Evolutionary conservation across 1,139 yeast genomes (phyloP).

Genomic region (Taphrina pruni): DNA sequence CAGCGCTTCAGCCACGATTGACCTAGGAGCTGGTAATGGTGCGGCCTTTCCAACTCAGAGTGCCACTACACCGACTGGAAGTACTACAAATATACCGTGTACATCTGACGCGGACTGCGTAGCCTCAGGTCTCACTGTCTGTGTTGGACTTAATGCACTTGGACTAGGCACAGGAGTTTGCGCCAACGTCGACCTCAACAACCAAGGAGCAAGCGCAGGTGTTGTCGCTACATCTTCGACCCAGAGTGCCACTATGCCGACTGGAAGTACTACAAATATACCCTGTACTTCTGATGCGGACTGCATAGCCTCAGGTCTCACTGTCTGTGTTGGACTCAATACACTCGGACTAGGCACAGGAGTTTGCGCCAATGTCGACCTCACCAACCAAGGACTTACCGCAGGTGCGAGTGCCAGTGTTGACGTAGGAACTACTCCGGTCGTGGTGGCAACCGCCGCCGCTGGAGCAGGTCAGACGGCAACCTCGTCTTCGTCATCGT

Average conservation of each 20-base stretch:
- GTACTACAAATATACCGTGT: background rate
- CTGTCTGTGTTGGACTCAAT: background rate
- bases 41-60: background rate
- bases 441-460: background rate
- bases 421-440: background rate
- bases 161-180: background rate
- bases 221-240: background rate
- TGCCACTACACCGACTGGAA: background rate
- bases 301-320: constrained; percentile 8
- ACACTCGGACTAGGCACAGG: background rate
- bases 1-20: background rate
- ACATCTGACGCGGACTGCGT: background rate
- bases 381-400: background rate
- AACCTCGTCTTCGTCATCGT: background rate
- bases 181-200: background rate
- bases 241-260: background rate
- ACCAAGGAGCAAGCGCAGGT: background rate
- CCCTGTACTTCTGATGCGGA: background rate
- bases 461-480: background rate
- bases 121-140: constrained; percentile 5
- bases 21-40: background rate
- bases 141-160: background rate
- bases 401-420: background rate
- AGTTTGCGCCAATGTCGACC: constrained; percentile 1
- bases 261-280: background rate